Percentiles rank a stretch among this genome's conserved stretches.
Conservation (phyloP, 2,329 filamentous ascomycete species). For the Colletotrichum sp. region DNA sequence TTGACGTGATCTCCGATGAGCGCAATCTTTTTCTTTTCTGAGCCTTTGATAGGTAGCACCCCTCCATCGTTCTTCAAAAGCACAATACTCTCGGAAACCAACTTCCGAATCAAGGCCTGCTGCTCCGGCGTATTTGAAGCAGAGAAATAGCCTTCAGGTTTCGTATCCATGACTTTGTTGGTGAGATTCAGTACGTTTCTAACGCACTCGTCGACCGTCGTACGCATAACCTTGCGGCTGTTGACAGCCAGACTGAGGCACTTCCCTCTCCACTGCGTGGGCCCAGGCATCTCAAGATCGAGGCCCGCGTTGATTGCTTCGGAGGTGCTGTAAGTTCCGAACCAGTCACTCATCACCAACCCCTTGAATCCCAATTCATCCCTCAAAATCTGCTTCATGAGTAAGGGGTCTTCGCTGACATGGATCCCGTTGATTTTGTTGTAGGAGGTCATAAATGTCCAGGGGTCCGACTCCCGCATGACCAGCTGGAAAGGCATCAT, state of each 20-base stretch:
- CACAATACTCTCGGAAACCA: slow-evolving; percentile 73
- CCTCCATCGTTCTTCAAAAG: slow-evolving; percentile 75
- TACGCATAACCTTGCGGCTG: slow-evolving; percentile 1
- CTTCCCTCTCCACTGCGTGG: slow-evolving; percentile 40
- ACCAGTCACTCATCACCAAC: slow-evolving; percentile 65
- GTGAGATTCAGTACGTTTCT: slow-evolving; percentile 62
- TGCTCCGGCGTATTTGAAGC: slow-evolving; percentile 52
- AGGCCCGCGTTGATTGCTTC: slow-evolving; percentile 56
- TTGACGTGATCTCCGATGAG: slow-evolving; percentile 30
- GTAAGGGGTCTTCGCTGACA: slow-evolving; percentile 56
- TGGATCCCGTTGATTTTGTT: slow-evolving; percentile 63
- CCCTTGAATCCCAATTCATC: slow-evolving; percentile 64
- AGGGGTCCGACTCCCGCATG: slow-evolving; percentile 56
- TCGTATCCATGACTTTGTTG: slow-evolving; percentile 43
- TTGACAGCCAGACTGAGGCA: slow-evolving; percentile 12
- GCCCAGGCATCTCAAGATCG: slow-evolving; percentile 66
- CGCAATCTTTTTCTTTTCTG: slow-evolving; percentile 49
- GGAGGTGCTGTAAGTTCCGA: slow-evolving; percentile 59
- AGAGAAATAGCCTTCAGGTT: slow-evolving; percentile 53
- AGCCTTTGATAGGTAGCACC: slow-evolving; percentile 65
- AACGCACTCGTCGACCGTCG: slow-evolving; percentile 56
- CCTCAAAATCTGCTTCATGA: slow-evolving; percentile 56
- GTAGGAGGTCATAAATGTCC: slow-evolving; percentile 64
- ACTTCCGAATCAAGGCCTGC: slow-evolving; percentile 65
- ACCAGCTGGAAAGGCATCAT: slow-evolving; percentile 62